Base-by-base conservation (phyloP, 2,329 filamentous ascomycete genomes). In the Penicillium decumbens region DNA sequence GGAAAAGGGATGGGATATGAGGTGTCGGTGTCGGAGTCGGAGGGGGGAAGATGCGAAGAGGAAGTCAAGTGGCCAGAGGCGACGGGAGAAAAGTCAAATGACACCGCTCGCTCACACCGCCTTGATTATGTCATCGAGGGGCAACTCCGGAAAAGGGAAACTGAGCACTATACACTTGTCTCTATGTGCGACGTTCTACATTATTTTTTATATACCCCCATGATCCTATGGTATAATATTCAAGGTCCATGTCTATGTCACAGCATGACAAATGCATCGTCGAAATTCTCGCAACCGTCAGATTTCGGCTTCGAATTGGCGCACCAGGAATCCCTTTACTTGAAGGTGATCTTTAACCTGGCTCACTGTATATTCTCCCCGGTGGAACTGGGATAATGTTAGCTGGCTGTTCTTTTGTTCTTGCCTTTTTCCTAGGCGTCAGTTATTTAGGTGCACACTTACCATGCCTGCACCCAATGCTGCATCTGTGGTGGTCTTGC, bases 401-500 rank as follows among this genome's bases (percentile, higher is more conserved):
- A 44, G 41, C 28, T n/a, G 35, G 3, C 23, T 13, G 6, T 28
- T 43, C 9, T 12, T 29, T 29, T 29, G 3, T 13, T 13, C 4
- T 13, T 12, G 4, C 9, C 9, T 10, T 29, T 29, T 10, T 29
- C 12, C 25, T 27, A 6, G 6, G 20, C 25, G 25, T 27, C 13
- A 4, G 7, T 35, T 0, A 5, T 35, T 37, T 35, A n/a, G 18
- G 15, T 5, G 15, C 28, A 75, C 77, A 75, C 77, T 70, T 69
- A 83, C 80, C 86, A 98, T 98, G 45, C 93, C 93, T 7, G 93
- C 93, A 3, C 93, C 93, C 52, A 98, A 75, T 25, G 93, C 93
- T 43, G 93, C 93, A 76, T 98, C 93, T 3, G 92, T 92, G 13
- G 78, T 77, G 7, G 93, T 97, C 73, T 87, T 77, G 49, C 81